phyloP scores from a whole-genome alignment of 345 rosid genomes.

The Durio zibethinus region DNA sequence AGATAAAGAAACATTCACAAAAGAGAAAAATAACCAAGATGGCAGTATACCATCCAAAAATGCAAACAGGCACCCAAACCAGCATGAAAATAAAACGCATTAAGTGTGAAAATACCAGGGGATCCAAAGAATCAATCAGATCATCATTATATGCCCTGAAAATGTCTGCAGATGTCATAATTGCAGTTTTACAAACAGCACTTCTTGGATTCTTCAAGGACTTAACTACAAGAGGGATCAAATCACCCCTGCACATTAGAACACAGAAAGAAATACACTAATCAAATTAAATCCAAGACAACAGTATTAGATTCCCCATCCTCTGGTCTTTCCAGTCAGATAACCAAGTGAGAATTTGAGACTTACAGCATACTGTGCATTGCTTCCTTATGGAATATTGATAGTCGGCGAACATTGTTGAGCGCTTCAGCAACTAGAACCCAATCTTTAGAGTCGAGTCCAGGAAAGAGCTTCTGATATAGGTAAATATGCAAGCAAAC shows the following conservation, averaged over 20 bases:
- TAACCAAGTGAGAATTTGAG: background rate
- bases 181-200: constrained; percentile 92
- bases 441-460: constrained; percentile 91
- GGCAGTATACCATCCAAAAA: background rate
- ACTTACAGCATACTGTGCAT: constrained; percentile 72
- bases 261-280: constrained; percentile 14
- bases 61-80: background rate
- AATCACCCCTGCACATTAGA: constrained; percentile 51
- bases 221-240: constrained; percentile 73
- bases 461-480: constrained; percentile 56
- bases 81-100: background rate
- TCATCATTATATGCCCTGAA: constrained; percentile 64
- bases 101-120: constrained; percentile 49
- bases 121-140: constrained; percentile 69
- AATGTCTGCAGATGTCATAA: constrained; percentile 86
- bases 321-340: background rate
- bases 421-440: constrained; percentile 73
- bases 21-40: constrained; percentile 4
- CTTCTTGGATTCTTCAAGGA: constrained; percentile 96
- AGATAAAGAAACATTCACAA: background rate
- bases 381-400: constrained; percentile 71
- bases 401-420: constrained; percentile 71
- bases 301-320: background rate
- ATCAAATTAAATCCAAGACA: constrained; percentile 5
- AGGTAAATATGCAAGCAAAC: constrained; percentile 1